phyloP scores from a whole-genome alignment of 2,329 filamentous ascomycete genomes.

The Reticulascus tulasneorum region DNA sequence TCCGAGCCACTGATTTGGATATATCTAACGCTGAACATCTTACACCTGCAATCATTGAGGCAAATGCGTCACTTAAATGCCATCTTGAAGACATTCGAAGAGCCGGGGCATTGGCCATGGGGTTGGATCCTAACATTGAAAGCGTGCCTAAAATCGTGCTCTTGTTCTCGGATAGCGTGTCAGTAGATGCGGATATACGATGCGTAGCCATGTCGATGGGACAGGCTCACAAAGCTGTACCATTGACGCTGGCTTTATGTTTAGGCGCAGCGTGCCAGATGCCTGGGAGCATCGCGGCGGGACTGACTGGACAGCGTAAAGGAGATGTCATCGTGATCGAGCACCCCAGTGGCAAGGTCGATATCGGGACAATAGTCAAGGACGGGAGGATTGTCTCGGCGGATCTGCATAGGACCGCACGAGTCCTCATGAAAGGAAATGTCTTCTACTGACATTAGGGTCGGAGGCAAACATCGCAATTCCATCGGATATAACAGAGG shows the following conservation, averaged over 20 bases:
- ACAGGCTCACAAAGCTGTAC: constrained; percentile 39
- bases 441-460: constrained; percentile 36
- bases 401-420: constrained; percentile 42
- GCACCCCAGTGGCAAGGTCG: constrained; percentile 43
- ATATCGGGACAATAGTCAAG: constrained; percentile 39
- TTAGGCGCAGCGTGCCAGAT: constrained; percentile 34
- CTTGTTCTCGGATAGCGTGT: constrained; percentile 28
- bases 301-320: constrained; percentile 19
- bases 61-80: constrained; percentile 22
- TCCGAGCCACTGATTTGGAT: constrained; percentile 27
- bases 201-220: constrained; percentile 45
- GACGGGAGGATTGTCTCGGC: constrained; percentile 38
- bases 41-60: constrained; percentile 25
- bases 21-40: constrained; percentile 14
- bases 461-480: too few species aligned
- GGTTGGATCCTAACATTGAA: constrained; percentile 29
- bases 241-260: constrained; percentile 35
- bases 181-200: constrained; percentile 31
- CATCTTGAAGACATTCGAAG: constrained; percentile 32
- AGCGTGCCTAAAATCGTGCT: constrained; percentile 43
- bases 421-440: constrained; percentile 45
- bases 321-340: constrained; percentile 34
- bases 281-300: constrained; percentile 36
- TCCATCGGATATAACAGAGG: too few species aligned
- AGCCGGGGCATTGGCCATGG: constrained; percentile 33